Evolutionary conservation across 2,329 filamentous ascomycete genomes (phyloP).

Genomic region (Aureobasidium zeae): DNA sequence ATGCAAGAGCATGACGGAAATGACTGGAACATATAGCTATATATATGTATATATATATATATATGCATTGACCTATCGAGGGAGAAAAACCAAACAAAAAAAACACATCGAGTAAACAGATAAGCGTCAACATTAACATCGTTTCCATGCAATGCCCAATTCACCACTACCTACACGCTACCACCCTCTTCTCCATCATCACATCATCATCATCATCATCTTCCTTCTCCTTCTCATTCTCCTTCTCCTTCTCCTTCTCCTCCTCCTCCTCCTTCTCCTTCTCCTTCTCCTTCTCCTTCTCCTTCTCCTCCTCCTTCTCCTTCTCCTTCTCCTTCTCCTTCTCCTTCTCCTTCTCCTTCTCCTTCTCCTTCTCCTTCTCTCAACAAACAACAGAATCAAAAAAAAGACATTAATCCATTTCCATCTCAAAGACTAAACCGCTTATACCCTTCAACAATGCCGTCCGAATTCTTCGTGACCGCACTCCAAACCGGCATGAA

Average conservation of each 20-base stretch:
- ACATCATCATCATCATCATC: background rate
- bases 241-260: background rate
- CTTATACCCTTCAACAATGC: slow-evolving; percentile 72
- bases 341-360: no score
- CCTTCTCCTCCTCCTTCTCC: no score
- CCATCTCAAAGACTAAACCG: slow-evolving; percentile 40
- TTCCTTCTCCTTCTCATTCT: background rate
- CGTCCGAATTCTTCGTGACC: slow-evolving; percentile 65
- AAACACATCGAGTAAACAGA: background rate
- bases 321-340: no score
- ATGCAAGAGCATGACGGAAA: no score
- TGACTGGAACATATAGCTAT: no score
- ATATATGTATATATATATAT: no score
- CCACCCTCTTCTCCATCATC: background rate
- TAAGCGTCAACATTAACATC: slow-evolving; percentile 13
- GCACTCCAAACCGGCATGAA: slow-evolving; percentile 75
- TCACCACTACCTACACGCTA: background rate
- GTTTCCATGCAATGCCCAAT: slow-evolving; percentile 1
- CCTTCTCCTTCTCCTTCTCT: no score
- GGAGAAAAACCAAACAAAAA: no score
- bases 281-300: no score
- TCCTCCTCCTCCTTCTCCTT: background rate
- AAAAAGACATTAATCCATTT: background rate
- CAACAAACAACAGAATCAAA: no score
- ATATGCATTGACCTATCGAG: no score